phyloP scores from a whole-genome alignment of 148 eudicot genomes.

The Rhododendron ovatum region DNA sequence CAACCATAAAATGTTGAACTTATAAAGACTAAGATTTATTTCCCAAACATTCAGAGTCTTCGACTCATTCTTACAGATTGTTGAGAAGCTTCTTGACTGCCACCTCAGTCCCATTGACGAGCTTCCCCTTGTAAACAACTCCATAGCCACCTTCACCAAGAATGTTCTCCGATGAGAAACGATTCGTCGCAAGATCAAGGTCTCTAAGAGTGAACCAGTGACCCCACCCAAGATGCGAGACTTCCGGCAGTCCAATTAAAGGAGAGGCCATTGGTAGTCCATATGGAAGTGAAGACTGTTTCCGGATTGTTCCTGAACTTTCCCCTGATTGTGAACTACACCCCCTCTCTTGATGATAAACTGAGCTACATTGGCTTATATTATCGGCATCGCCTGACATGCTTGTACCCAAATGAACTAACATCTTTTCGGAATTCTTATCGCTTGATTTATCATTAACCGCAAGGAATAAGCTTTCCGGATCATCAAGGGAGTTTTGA shows the following conservation, averaged over 20 bases:
- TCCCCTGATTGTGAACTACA: constrained; percentile 79
- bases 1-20: background rate
- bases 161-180: constrained; percentile 60
- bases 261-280: constrained; percentile 65
- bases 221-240: constrained; percentile 93
- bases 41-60: background rate
- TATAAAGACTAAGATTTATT: background rate
- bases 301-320: constrained; percentile 53
- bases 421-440: constrained; percentile 64
- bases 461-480: constrained; percentile 35
- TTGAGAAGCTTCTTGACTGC: constrained; percentile 90
- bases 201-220: constrained; percentile 95
- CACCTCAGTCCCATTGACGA: constrained; percentile 77
- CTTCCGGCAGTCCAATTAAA: constrained; percentile 77
- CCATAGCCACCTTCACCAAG: constrained; percentile 96
- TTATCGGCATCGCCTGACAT: constrained; percentile 77
- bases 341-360: constrained; percentile 63
- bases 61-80: constrained; percentile 56
- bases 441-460: constrained; percentile 57
- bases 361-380: constrained; percentile 77
- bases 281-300: constrained; percentile 48
- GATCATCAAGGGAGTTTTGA: constrained; percentile 35
- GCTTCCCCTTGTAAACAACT: constrained; percentile 65
- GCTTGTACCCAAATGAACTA: constrained; percentile 62
- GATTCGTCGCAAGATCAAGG: constrained; percentile 64